These are phyloP conservation scores for Aspergillus avenaceus DNA, from an alignment of 495 filamentous ascomycete genomes.

Conservation along the genomic window DNA sequence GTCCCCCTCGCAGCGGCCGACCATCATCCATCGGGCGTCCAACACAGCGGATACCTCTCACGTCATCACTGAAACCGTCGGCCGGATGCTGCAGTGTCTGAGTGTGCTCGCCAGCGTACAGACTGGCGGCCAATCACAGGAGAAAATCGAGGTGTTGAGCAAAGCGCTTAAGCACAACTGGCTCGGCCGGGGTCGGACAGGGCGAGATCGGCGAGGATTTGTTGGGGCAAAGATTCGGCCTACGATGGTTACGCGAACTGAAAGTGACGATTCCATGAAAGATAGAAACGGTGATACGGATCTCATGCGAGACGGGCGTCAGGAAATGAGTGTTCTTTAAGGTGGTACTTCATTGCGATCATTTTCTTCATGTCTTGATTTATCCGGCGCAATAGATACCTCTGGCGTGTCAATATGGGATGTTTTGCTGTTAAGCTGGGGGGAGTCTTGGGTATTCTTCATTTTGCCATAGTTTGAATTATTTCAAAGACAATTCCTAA, in stretches of 20 bases:
- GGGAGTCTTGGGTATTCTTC: background rate
- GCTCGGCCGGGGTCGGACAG: conserved; percentile 86
- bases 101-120: conserved; percentile 79
- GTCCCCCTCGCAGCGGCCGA: conserved; percentile 44
- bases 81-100: conserved; percentile 94
- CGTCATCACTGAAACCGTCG: conserved; percentile 84
- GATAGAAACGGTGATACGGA: conserved; percentile 15
- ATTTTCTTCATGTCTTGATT: conserved; percentile 13
- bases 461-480: background rate
- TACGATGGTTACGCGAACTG: conserved; percentile 26
- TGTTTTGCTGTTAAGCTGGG: background rate
- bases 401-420: background rate
- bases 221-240: conserved; percentile 63
- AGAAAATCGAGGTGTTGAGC: conserved; percentile 75
- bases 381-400: conserved; percentile 5
- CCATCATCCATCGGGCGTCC: conserved; percentile 34
- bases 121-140: conserved; percentile 66
- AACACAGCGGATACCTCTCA: conserved; percentile 62
- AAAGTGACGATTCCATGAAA: conserved; percentile 18
- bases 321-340: conserved; percentile 33
- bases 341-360: background rate
- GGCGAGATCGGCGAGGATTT: conserved; percentile 82
- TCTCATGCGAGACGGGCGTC: conserved; percentile 22
- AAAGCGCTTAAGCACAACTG: conserved; percentile 92
- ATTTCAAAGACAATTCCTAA: background rate